phyloP scores from a whole-genome alignment of 2,329 filamentous ascomycete species.

The Alternaria gaisen region DNA sequence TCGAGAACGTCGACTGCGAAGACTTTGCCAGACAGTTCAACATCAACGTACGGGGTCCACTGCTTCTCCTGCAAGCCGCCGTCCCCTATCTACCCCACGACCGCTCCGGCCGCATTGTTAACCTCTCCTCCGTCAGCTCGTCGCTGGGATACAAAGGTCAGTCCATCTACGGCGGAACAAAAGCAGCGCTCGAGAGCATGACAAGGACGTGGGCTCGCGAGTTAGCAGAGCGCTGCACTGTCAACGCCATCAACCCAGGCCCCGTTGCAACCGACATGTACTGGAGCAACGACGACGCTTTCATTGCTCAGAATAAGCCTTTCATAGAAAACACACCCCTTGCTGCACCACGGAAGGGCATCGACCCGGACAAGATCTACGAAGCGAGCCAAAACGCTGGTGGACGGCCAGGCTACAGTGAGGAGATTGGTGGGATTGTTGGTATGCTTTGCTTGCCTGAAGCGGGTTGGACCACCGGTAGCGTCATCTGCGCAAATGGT shows the following conservation, averaged over 20 bases:
- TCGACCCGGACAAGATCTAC: conserved; percentile 68
- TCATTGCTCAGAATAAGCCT: conserved; percentile 67
- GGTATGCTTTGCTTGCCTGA: conserved; percentile 78
- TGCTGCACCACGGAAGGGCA: conserved; percentile 65
- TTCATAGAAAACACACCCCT: conserved; percentile 72
- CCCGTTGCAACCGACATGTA: conserved; percentile 73
- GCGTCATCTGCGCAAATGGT: conserved; percentile 81
- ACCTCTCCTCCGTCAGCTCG: conserved; percentile 67
- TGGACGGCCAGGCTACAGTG: conserved; percentile 66
- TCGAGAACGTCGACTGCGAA: conserved; percentile 68
- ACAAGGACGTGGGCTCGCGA: conserved; percentile 74
- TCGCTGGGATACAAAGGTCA: conserved; percentile 67
- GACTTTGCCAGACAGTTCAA: conserved; percentile 78
- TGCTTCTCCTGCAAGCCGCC: conserved; percentile 79
- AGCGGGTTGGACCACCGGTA: conserved; percentile 79
- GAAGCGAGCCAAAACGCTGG: conserved; percentile 58
- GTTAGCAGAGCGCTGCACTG: conserved; percentile 67
- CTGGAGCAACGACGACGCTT: conserved; percentile 63
- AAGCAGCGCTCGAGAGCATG: conserved; percentile 73
- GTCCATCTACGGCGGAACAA: conserved; percentile 71
- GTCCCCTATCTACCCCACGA: conserved; percentile 74
- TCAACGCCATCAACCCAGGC: conserved; percentile 72
- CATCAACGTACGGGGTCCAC: conserved; percentile 82
- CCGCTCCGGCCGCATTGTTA: conserved; percentile 71
- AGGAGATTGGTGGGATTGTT: conserved; percentile 78